Evolutionary conservation across 805 yeast genomes (phyloP), one percentile per base, ranked within the genome.

Genomic region (Vanderwaltozyma tropicalis): DNA sequence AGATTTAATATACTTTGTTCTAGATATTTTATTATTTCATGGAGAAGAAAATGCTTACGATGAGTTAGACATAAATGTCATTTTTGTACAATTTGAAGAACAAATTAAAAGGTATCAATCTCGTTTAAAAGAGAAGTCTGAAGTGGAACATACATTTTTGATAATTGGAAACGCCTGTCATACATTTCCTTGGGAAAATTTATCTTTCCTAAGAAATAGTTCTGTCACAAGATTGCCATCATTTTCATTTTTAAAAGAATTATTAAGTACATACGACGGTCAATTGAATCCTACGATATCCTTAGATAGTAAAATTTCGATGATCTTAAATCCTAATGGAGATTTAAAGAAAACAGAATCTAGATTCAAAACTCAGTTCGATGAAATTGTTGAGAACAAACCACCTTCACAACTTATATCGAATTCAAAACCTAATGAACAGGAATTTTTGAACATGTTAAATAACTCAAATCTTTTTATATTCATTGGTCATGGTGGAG

Each of bases 401-500:
- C 46, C 57, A 2, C 44, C 65, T 2, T 81, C 89, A 74, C 41
- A 49, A 0, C 80, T 94, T 0, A 31, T 71, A 0, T 54, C 68
- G 8, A 81, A 84, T 0, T 41, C 44, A 4, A 64, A 62, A 32
- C 95, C 96, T 0, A 45, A 63, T 0, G 92, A 82, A 39, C 60
- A 57, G 0, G 67, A 71, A 15, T 63, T 87, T 26, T 43, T 68
- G 1, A 36, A 58, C 0, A 66, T 67, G 14, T 52, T 88, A 8
- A 41, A 48, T 2, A 34, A 50, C 2, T 59, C 71, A 1, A 67
- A 72, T 28, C 45, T 83, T 8, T 81, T 80, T 47, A 64, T 89
- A 0, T 92, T 84, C 55, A 67, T 88, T 39, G 99, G 99, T 0
- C 99, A 92, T 60, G 96, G 97, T 0, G 92, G 96, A 4, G 96